Evolutionary conservation across 2,329 filamentous ascomycete genomes (phyloP).

Genomic region (Ophiostoma novo-ulmi): DNA sequence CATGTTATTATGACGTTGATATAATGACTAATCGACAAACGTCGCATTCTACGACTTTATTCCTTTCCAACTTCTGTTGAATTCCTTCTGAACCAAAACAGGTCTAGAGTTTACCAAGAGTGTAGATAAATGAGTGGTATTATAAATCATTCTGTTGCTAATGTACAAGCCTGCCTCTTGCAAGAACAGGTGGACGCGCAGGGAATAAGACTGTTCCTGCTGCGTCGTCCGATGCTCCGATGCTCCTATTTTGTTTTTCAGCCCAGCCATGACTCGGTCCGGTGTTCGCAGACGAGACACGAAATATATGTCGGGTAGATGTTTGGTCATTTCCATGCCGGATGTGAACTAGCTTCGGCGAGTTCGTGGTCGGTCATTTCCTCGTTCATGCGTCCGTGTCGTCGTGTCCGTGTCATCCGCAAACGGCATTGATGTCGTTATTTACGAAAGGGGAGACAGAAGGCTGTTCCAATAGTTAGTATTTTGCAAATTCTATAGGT

Average conservation of each 20-base stretch:
- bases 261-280: background rate
- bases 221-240: background rate
- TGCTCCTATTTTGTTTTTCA: background rate
- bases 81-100: background rate
- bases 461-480: constrained; percentile 40
- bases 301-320: too few relatives aligned
- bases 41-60: background rate
- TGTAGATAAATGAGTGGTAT: constrained; percentile 23
- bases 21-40: background rate
- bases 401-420: background rate
- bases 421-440: background rate
- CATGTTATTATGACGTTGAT: constrained; percentile 3
- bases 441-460: constrained; percentile 59
- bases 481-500: background rate
- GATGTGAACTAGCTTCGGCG: too few relatives aligned
- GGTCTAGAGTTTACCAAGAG: background rate
- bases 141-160: constrained; percentile 19
- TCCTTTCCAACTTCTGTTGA: background rate
- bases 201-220: background rate
- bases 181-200: background rate
- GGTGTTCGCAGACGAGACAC: background rate
- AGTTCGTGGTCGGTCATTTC: background rate
- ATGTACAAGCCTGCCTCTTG: constrained; percentile 24
- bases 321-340: too few relatives aligned
- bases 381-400: background rate